Conservation (phyloP, 2,329 filamentous ascomycete species). For the Aspergillus sp. region DNA sequence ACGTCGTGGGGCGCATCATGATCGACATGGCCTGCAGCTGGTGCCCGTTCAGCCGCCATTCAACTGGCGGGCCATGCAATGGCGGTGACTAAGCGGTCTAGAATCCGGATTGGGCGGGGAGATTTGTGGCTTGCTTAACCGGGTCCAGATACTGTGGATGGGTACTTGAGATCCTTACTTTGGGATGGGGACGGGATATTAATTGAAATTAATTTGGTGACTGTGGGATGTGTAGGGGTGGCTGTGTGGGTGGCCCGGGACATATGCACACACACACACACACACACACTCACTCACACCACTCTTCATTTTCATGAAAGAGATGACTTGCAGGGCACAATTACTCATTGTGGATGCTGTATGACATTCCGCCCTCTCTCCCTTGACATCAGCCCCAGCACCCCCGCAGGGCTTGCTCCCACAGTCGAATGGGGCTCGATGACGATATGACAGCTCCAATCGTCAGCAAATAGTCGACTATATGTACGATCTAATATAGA, state of each 20-base stretch:
- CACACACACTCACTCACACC: not conserved
- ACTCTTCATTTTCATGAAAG: too few species aligned
- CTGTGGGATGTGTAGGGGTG: too few species aligned
- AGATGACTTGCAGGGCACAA: not conserved
- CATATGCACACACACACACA: not conserved
- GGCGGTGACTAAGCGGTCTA: constrained; percentile 19
- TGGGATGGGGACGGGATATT: too few species aligned
- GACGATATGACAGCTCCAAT: not conserved
- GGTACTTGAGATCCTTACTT: too few species aligned
- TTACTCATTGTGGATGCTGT: not conserved
- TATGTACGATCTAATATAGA: not conserved
- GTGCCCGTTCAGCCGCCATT: not conserved
- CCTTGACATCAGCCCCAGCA: not conserved
- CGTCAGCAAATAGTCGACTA: not conserved
- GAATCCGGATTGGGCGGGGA: constrained; percentile 2
- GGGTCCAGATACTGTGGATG: not conserved
- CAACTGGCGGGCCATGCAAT: not conserved
- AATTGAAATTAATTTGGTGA: too few species aligned
- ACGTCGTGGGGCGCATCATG: constrained; percentile 4
- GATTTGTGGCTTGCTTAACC: not conserved
- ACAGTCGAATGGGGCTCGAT: not conserved
- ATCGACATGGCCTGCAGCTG: constrained; percentile 7
- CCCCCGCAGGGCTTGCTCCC: not conserved
- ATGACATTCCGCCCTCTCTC: not conserved
- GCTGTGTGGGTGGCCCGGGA: too few species aligned